These are phyloP conservation scores for Kazachstania psychrophila DNA, from an alignment of 805 yeast genomes.

Conservation along the genomic window DNA sequence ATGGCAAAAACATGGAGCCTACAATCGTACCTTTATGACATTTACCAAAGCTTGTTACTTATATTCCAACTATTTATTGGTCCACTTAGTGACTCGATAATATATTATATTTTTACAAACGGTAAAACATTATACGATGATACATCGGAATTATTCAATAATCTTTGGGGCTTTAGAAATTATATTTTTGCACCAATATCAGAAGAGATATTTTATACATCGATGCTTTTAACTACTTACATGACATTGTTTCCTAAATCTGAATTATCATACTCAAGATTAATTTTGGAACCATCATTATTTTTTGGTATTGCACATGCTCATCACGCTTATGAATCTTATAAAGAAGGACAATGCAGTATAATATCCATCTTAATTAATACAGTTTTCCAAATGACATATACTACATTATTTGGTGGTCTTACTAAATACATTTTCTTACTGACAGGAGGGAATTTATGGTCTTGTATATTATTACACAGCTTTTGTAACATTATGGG, in stretches of 20 bases:
- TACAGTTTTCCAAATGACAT: conserved; percentile 20
- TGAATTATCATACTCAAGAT: conserved; percentile 4
- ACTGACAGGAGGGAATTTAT: conserved; percentile 23
- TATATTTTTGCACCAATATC: conserved; percentile 29
- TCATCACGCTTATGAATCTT: conserved; percentile 28
- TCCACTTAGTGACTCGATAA: conserved; percentile 16
- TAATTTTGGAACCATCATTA: conserved; percentile 20
- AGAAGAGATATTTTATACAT: conserved; percentile 29
- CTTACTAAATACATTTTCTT: conserved; percentile 26
- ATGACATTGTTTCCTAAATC: conserved; percentile 7
- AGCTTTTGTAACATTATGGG: conserved; percentile 27
- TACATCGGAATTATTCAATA: conserved; percentile 13
- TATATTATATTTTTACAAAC: conserved; percentile 16
- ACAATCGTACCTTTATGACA: conserved; percentile 7
- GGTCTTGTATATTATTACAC: conserved; percentile 26
- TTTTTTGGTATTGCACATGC: conserved; percentile 30
- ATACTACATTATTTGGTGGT: conserved; percentile 28
- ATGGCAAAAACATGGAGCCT: conserved; percentile 11
- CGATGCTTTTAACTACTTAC: conserved; percentile 21
- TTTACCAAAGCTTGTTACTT: conserved; percentile 9
- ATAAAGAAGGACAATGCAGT: conserved; percentile 11
- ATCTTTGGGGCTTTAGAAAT: conserved; percentile 28
- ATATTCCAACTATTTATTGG: conserved; percentile 20
- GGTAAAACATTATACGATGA: conserved; percentile 8
- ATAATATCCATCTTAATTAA: conserved; percentile 12